These are phyloP conservation scores for Aspergillus steynii DNA, from an alignment of 495 filamentous ascomycete species.

Conservation along the genomic window DNA sequence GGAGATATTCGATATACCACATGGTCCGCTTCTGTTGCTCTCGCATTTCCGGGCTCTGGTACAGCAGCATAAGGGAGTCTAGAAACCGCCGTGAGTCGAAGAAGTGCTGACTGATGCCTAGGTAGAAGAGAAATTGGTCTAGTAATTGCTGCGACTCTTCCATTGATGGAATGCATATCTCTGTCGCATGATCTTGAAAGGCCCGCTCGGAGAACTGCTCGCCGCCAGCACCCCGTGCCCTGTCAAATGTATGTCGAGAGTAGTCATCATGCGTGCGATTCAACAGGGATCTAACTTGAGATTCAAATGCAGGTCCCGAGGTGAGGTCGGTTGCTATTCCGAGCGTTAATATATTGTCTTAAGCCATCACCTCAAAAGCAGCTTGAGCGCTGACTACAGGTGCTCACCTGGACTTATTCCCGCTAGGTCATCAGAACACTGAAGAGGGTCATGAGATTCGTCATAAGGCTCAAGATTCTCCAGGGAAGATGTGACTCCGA, in stretches of 20 bases:
- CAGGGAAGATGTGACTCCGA: not conserved
- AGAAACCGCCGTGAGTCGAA: constrained; percentile 24
- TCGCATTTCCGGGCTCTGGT: constrained; percentile 14
- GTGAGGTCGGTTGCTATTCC: constrained; percentile 21
- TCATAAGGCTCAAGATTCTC: constrained; percentile 7
- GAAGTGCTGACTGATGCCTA: constrained; percentile 28
- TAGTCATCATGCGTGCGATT: constrained; percentile 3
- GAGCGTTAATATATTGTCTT: not conserved
- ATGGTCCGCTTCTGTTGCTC: constrained; percentile 15
- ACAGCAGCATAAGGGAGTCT: constrained; percentile 20
- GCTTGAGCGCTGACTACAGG: not conserved
- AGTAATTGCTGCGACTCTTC: constrained; percentile 24
- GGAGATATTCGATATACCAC: constrained; percentile 27
- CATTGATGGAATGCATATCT: constrained; percentile 15
- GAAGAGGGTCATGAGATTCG: not conserved
- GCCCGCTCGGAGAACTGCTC: constrained; percentile 5
- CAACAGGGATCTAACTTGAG: constrained; percentile 24
- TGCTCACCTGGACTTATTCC: constrained; percentile 20
- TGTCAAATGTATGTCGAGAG: not conserved
- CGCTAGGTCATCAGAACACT: not conserved
- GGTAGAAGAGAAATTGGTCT: constrained; percentile 27
- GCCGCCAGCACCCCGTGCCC: not conserved
- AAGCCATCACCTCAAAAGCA: not conserved
- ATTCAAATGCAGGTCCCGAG: constrained; percentile 25
- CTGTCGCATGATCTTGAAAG: constrained; percentile 7